Evolutionary conservation across 2,329 filamentous ascomycete species (phyloP).

Genomic region (Xylaria sp.): DNA sequence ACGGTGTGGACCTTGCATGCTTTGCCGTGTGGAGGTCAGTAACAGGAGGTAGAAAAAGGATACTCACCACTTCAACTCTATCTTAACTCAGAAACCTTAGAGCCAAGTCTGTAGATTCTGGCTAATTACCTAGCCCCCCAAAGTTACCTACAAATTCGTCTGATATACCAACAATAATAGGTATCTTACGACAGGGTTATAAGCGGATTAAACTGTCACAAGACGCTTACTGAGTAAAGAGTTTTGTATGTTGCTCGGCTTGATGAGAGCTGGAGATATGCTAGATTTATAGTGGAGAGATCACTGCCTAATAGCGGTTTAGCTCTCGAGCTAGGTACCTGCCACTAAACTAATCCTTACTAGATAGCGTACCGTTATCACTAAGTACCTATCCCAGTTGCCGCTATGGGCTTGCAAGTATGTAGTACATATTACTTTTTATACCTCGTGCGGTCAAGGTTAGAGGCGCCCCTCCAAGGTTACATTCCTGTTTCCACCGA

Average conservation of each 20-base stretch:
- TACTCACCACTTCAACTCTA: background rate
- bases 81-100: background rate
- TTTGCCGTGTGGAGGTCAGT: conserved; percentile 15
- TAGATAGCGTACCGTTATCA: conserved; percentile 24
- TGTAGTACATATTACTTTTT: too few relatives aligned
- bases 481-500: conserved; percentile 26
- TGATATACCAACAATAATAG: background rate
- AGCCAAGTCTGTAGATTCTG: background rate
- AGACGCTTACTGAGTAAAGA: background rate
- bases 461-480: conserved; percentile 12
- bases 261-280: background rate
- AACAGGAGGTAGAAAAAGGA: background rate
- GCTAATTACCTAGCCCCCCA: background rate
- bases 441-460: background rate
- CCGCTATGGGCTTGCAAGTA: too few relatives aligned
- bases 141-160: background rate
- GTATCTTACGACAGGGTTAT: background rate
- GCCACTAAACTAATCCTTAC: conserved; percentile 21
- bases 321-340: background rate
- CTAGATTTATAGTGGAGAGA: conserved; percentile 13
- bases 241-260: background rate
- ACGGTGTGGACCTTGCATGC: conserved; percentile 17
- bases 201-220: background rate
- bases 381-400: background rate
- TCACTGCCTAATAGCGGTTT: conserved; percentile 6